Evolutionary conservation across 148 eudicot genomes (phyloP), one percentile per base, ranked within the genome.

Genomic region (Persicaria maculosa): DNA sequence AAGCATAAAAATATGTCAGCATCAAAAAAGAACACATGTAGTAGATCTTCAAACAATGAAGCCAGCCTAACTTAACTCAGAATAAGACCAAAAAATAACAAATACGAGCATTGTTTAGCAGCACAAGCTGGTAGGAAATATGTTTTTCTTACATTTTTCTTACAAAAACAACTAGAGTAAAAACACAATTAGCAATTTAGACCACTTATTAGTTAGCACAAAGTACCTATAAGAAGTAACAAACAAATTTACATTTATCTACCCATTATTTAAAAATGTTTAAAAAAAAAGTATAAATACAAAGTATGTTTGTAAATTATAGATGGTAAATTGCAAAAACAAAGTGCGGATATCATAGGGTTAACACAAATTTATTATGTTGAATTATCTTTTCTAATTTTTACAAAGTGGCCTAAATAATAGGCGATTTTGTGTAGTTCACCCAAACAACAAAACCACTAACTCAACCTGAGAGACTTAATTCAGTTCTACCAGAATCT

Each of bases 1-100:
- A 68, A n/a, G 87, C 75, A 83, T 94, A 91, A 82, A 94, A 94
- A 86, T 92, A 97, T 94, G 90, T 80, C 71, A 69, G 15, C 47
- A 74, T 9, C 53, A 61, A 46, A 45, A 22, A 75, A 61, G 16
- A 46, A 64, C 22, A 62, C 17, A 62, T 17, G 2, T n/a, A 9
- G 47, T 14, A 31, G 48, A 22, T 50, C 25, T 6, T 17, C 50
- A 17, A 14, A 40, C 40, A 19, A 14, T 6, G 1, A 44, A 68
- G 10, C 48, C 22, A 68, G 2, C 16, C 48, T 44, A 44, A 17
- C 48, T 20, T 43, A 68, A 44, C 40, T 9, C 55, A 9, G 0
- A 52, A 52, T 0, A 0, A 15, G 55, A 52, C 55, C 31, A 25
- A 52, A 52, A 52, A 9, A 15, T 52, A 9, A 0, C 0, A 52